Evolutionary conservation across 2,329 filamentous ascomycete genomes (phyloP).

Genomic region (Grosmannia serpens): DNA sequence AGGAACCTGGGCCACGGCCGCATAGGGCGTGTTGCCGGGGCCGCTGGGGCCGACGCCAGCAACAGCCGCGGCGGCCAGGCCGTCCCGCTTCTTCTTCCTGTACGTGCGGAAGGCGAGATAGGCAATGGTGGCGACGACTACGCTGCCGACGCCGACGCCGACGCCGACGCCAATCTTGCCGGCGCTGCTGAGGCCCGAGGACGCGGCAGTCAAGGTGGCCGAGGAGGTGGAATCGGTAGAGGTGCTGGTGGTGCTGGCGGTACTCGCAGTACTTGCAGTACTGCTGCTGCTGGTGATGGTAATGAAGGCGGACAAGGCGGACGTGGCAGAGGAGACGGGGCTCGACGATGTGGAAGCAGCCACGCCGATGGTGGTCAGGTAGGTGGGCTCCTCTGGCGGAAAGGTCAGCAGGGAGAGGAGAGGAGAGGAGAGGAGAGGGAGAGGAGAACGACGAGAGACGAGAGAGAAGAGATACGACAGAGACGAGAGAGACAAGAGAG

Average conservation of each 20-base stretch:
- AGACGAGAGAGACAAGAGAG: not conserved
- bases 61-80: not conserved
- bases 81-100: not conserved
- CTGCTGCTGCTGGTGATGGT: too few relatives aligned
- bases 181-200: not conserved
- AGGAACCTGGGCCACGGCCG: not conserved
- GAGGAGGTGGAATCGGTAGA: not conserved
- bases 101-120: conserved; percentile 3
- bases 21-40: not conserved
- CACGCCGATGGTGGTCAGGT: conserved; percentile 13
- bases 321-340: not conserved
- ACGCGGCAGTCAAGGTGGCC: not conserved
- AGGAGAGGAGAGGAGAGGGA: not conserved
- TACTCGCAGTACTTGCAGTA: too few relatives aligned
- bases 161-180: conserved; percentile 6
- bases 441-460: too few relatives aligned
- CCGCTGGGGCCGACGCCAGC: not conserved
- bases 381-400: conserved; percentile 6
- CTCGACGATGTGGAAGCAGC: conserved; percentile 1
- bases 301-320: not conserved
- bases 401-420: not conserved
- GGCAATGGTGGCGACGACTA: not conserved
- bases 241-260: not conserved
- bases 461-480: not conserved
- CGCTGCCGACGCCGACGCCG: conserved; percentile 4